Percentiles rank a stretch among this genome's conserved stretches.
These are phyloP conservation scores for Skeletonema menzelii DNA, from an alignment of 108 stramenopile genomes.

Conservation along the genomic window DNA sequence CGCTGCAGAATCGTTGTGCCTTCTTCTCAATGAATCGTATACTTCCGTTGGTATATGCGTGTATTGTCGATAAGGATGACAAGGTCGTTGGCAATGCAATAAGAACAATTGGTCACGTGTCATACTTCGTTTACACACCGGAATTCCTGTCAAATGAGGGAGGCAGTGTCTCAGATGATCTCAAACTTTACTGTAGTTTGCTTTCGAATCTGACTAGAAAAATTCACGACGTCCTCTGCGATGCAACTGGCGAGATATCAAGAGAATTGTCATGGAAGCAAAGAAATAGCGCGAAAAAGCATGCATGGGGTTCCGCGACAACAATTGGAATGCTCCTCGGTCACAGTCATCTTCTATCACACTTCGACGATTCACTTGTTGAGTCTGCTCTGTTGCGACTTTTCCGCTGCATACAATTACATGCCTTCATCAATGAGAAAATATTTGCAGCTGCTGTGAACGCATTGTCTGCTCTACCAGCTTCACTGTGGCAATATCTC, in stretches of 20 bases:
- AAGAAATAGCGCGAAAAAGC: slow-evolving; percentile 65
- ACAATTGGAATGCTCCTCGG: slow-evolving; percentile 39
- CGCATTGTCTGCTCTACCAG: slow-evolving; percentile 26
- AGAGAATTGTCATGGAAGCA: slow-evolving; percentile 67
- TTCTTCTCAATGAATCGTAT: slow-evolving; percentile 20
- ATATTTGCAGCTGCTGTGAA: slow-evolving; percentile 29
- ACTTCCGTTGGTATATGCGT: slow-evolving; percentile 13
- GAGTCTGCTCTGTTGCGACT: slow-evolving; percentile 18
- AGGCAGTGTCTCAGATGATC: neutral
- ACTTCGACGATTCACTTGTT: slow-evolving; percentile 11
- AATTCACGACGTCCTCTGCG: slow-evolving; percentile 40
- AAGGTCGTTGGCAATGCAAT: slow-evolving; percentile 76
- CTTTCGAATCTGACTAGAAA: slow-evolving; percentile 42
- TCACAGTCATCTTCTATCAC: slow-evolving; percentile 4
- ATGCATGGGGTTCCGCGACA: slow-evolving; percentile 74
- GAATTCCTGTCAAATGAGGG: slow-evolving; percentile 2
- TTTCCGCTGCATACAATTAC: slow-evolving; percentile 42
- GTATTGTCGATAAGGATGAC: slow-evolving; percentile 56
- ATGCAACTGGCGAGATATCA: slow-evolving; percentile 28
- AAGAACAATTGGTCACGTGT: slow-evolving; percentile 59
- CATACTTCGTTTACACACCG: slow-evolving; percentile 45
- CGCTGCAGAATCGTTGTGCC: slow-evolving; percentile 36
- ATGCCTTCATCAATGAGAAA: slow-evolving; percentile 28
- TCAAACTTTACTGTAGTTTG: slow-evolving; percentile 14
- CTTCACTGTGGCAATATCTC: slow-evolving; percentile 33